Conservation (phyloP, 192 early-diverging fungal genomes). For the Entrophospora sp. region DNA sequence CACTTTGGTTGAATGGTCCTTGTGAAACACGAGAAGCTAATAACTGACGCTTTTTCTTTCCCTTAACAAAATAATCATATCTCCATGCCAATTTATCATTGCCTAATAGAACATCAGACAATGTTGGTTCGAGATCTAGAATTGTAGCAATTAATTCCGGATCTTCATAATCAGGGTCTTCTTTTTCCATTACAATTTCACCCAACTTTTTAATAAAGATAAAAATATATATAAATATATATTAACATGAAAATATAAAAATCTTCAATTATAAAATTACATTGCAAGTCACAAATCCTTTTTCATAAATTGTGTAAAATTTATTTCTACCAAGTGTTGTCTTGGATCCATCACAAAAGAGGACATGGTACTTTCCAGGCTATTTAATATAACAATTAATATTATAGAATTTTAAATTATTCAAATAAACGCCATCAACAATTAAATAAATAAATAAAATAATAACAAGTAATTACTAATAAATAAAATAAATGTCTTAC, state of each 20-base stretch:
- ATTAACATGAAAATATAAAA: neutral
- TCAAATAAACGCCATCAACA: too few species aligned
- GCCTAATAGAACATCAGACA: neutral
- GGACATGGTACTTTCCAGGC: neutral
- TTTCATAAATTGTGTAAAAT: constrained; percentile 4
- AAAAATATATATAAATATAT: neutral
- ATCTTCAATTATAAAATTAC: neutral
- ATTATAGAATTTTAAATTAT: too few species aligned
- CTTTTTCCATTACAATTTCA: neutral
- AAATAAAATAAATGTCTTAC: neutral
- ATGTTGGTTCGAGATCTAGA: neutral
- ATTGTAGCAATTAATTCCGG: neutral
- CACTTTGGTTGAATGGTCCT: neutral
- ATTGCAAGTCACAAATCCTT: constrained; percentile 8
- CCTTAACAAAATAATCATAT: neutral
- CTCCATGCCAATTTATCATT: constrained; percentile 8
- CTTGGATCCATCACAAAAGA: neutral
- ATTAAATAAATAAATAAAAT: too few species aligned
- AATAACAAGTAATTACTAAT: neutral
- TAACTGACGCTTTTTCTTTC: neutral
- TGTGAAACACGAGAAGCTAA: neutral
- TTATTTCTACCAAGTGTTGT: neutral
- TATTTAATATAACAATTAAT: neutral
- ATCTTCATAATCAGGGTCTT: constrained; percentile 11
- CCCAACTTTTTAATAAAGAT: constrained; percentile 1